These are phyloP conservation scores for Vachellia pachyceras DNA, from an alignment of 306 rosid species.

Conservation along the genomic window DNA sequence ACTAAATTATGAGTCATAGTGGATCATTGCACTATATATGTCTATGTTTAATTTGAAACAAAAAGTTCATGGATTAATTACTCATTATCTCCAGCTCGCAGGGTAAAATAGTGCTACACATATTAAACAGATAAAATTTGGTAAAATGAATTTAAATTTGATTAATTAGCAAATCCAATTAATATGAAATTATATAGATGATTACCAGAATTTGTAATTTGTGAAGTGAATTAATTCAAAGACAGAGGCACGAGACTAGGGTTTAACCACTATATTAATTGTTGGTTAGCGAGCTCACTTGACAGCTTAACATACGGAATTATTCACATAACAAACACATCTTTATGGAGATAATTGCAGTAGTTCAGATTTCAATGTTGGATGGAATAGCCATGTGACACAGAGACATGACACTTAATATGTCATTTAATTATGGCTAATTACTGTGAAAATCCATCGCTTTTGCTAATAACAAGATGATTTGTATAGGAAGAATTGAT, in stretches of 20 bases:
- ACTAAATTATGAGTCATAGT: background rate
- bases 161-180: background rate
- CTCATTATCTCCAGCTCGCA: background rate
- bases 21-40: background rate
- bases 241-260: slow-evolving; percentile 15
- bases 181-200: background rate
- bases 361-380: slow-evolving; percentile 27
- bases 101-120: background rate
- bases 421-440: background rate
- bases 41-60: background rate
- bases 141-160: background rate
- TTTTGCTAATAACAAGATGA: background rate
- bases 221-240: background rate
- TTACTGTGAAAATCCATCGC: background rate
- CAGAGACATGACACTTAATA: slow-evolving; percentile 9
- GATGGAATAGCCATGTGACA: slow-evolving; percentile 24
- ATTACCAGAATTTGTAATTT: background rate
- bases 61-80: background rate
- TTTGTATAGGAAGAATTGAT: background rate
- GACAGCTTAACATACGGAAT: slow-evolving; percentile 18
- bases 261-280: background rate
- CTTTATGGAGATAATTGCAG: slow-evolving; percentile 8
- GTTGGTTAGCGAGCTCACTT: background rate
- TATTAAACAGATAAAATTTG: background rate
- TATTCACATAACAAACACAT: slow-evolving; percentile 2